A percentile compares a stretch with the other conserved stretches of the same genome.
phyloP scores from a whole-genome alignment of 306 rosid species.

The Cucurbita pepo region DNA sequence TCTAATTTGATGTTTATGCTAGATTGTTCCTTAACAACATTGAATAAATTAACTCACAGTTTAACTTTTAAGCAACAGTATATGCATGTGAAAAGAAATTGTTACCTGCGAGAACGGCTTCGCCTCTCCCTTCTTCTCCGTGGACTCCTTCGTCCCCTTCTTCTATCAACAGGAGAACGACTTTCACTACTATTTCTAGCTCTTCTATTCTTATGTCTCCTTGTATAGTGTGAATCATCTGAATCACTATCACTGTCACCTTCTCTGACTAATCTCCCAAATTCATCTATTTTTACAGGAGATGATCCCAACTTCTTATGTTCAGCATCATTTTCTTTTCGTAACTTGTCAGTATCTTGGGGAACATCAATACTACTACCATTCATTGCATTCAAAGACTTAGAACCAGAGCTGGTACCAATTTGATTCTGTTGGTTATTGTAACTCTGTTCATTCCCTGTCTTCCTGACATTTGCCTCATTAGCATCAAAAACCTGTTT shows the following conservation, averaged over 20 bases:
- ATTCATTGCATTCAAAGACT: slow-evolving; percentile 19
- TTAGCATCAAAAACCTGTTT: slow-evolving; percentile 11
- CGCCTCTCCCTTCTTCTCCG: slow-evolving; percentile 58
- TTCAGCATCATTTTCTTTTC: slow-evolving; percentile 25
- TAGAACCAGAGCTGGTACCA: slow-evolving; percentile 15
- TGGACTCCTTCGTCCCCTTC: slow-evolving; percentile 58
- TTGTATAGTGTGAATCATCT: slow-evolving; percentile 35
- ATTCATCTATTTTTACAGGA: slow-evolving; percentile 56
- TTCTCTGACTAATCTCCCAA: slow-evolving; percentile 67
- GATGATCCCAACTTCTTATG: slow-evolving; percentile 22
- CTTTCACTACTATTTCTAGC: slow-evolving; percentile 52
- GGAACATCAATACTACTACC: slow-evolving; percentile 16
- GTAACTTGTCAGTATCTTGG: slow-evolving; percentile 16
- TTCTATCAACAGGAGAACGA: slow-evolving; percentile 46
- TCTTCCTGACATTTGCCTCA: slow-evolving; percentile 5
- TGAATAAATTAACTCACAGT: neutral
- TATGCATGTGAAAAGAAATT: neutral
- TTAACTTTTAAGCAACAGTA: neutral
- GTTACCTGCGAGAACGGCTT: slow-evolving; percentile 78
- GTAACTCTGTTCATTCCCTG: neutral
- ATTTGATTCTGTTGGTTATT: slow-evolving; percentile 18
- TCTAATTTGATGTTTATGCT: neutral
- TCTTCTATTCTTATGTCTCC: slow-evolving; percentile 40
- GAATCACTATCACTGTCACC: slow-evolving; percentile 58
- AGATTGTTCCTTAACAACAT: neutral